phyloP scores from a whole-genome alignment of 176 grass and related monocot genomes.

The Triticum turgidum region DNA sequence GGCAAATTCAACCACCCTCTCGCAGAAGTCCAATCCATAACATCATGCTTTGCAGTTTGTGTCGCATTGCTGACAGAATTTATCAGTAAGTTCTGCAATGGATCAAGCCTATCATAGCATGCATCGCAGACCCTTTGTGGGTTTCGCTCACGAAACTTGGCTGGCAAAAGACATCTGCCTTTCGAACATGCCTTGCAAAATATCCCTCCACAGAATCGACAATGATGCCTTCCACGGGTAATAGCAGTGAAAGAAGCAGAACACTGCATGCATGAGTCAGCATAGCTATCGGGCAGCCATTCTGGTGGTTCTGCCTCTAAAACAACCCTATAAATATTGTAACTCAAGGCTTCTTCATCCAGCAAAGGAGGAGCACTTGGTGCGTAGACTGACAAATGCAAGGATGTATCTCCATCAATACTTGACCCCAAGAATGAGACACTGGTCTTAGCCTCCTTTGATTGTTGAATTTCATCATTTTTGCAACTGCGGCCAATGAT shows the following conservation, averaged over 20 bases:
- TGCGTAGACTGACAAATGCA: slow-evolving; percentile 75
- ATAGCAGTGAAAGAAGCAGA: slow-evolving; percentile 62
- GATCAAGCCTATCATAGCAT: slow-evolving; percentile 89
- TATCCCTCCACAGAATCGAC: slow-evolving; percentile 82
- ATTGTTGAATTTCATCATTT: slow-evolving; percentile 24
- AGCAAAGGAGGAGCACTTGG: slow-evolving; percentile 74
- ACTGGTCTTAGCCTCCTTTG: slow-evolving; percentile 40
- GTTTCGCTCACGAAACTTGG: slow-evolving; percentile 63
- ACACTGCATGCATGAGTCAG: slow-evolving; percentile 77
- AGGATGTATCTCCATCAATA: slow-evolving; percentile 52
- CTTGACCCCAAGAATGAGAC: slow-evolving; percentile 71
- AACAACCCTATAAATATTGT: slow-evolving; percentile 48
- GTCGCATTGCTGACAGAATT: slow-evolving; percentile 72
- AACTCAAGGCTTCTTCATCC: slow-evolving; percentile 58
- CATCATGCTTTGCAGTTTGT: slow-evolving; percentile 81
- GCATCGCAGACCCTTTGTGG: slow-evolving; percentile 83
- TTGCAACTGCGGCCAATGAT: slow-evolving; percentile 48
- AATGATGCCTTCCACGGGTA: slow-evolving; percentile 81
- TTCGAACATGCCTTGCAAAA: slow-evolving; percentile 79
- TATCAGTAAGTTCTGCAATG: slow-evolving; percentile 70
- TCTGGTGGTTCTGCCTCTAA: slow-evolving; percentile 79
- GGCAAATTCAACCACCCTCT: slow-evolving; percentile 89
- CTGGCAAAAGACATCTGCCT: slow-evolving; percentile 67
- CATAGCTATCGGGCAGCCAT: slow-evolving; percentile 79
- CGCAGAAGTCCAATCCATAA: slow-evolving; percentile 80